Conservation (phyloP, 75 land plant species). For the Sequoia sempervirens region DNA sequence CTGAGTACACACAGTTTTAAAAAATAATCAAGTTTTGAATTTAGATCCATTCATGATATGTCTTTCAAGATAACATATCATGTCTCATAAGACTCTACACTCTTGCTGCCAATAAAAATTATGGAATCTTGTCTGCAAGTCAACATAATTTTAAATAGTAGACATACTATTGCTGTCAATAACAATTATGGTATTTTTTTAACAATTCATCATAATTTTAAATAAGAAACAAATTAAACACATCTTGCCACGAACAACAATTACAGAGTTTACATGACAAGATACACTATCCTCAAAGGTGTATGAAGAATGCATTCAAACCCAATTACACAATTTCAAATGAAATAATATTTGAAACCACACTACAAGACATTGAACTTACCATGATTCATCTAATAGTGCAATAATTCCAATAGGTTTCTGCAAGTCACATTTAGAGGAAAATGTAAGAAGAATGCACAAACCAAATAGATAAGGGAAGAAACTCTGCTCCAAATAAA, state of each 20-base stretch:
- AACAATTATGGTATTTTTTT: too few species aligned
- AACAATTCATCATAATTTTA: background rate
- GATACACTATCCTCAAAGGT: background rate
- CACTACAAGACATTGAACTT: constrained; percentile 15
- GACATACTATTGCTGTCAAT: background rate
- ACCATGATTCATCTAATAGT: constrained; percentile 87
- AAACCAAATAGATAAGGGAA: background rate
- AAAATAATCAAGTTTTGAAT: background rate
- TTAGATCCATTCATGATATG: background rate
- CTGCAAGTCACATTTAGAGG: constrained; percentile 28
- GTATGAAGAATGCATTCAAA: background rate
- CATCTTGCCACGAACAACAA: background rate
- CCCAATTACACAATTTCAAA: background rate
- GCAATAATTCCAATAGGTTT: constrained; percentile 82
- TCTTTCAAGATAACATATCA: background rate
- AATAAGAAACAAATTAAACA: background rate
- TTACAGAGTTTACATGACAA: background rate
- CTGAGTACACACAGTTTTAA: background rate
- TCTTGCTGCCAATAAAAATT: background rate
- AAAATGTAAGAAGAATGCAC: constrained; percentile 7
- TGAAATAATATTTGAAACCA: background rate
- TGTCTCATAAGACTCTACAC: background rate
- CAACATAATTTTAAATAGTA: background rate
- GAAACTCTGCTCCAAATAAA: background rate
- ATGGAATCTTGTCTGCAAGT: background rate